Conservation (phyloP, 2,329 filamentous ascomycete species). For the Fusarium gaditjirri region DNA sequence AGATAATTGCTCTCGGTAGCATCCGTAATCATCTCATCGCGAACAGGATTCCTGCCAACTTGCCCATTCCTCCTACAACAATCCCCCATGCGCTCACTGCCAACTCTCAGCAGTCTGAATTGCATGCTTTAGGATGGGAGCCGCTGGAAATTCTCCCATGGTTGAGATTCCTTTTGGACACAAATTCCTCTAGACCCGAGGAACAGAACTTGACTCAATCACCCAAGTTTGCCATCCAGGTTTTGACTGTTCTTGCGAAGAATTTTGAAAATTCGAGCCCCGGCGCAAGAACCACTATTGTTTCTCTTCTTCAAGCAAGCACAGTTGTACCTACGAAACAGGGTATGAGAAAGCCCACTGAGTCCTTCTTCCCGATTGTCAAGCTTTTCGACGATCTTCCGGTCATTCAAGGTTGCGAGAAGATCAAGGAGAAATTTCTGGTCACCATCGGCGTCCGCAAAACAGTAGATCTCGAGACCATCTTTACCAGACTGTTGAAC, state of each 20-base stretch:
- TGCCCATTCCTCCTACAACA: constrained; percentile 83
- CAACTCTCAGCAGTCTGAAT: constrained; percentile 70
- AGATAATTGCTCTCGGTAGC: constrained; percentile 79
- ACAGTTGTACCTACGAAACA: constrained; percentile 89
- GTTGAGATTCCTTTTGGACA: constrained; percentile 82
- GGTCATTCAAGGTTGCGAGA: constrained; percentile 77
- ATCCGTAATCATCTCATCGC: constrained; percentile 80
- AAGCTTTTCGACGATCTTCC: constrained; percentile 95
- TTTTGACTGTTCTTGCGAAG: constrained; percentile 85
- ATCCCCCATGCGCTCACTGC: constrained; percentile 88
- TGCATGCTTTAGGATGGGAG: constrained; percentile 87
- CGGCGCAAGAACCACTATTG: constrained; percentile 72
- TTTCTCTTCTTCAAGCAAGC: constrained; percentile 71
- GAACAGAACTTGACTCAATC: constrained; percentile 78
- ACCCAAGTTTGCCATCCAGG: constrained; percentile 77
- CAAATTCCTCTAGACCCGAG: constrained; percentile 66
- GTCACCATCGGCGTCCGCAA: constrained; percentile 88
- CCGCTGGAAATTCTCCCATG: constrained; percentile 87
- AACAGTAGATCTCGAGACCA: constrained; percentile 92
- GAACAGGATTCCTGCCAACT: constrained; percentile 80
- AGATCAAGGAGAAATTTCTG: constrained; percentile 92
- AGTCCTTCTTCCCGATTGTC: constrained; percentile 94
- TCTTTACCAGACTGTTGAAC: constrained; percentile 86
- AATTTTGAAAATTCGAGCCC: constrained; percentile 85
- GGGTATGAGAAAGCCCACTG: constrained; percentile 85